Evolutionary conservation across 306 rosid species (phyloP).

Genomic region (Cucumis cinereus): DNA sequence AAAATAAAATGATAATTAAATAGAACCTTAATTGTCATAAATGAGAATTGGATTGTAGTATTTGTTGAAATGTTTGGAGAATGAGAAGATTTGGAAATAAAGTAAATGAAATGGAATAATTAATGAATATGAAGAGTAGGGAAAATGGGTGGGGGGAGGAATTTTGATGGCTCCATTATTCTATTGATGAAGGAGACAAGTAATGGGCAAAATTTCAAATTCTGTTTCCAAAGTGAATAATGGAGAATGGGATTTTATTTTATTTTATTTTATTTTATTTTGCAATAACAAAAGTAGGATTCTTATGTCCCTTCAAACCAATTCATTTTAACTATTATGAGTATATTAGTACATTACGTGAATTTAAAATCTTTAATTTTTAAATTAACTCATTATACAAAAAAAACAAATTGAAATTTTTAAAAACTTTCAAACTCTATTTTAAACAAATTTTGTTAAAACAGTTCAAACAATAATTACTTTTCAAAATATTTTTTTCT

Average conservation of each 20-base stretch:
- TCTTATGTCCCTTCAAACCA: neutral
- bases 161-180: constrained; percentile 5
- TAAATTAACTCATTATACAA: no score
- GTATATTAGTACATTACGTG: no score
- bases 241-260: neutral
- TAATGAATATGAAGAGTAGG: neutral
- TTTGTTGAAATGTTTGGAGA: neutral
- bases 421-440: no score
- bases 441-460: no score
- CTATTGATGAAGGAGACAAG: neutral
- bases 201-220: neutral
- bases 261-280: neutral
- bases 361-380: no score
- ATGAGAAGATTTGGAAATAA: neutral
- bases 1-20: no score
- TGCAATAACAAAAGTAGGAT: neutral
- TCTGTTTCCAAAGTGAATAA: neutral
- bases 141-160: constrained; percentile 4
- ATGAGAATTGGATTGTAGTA: neutral
- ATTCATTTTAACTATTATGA: no score
- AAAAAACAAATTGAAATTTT: no score
- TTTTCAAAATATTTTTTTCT: no score
- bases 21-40: no score
- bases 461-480: no score
- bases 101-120: neutral